A percentile compares a stretch with the other conserved stretches of the same genome.
Conservation (phyloP, 2,329 filamentous ascomycete species). For the Fusarium graminum region DNA sequence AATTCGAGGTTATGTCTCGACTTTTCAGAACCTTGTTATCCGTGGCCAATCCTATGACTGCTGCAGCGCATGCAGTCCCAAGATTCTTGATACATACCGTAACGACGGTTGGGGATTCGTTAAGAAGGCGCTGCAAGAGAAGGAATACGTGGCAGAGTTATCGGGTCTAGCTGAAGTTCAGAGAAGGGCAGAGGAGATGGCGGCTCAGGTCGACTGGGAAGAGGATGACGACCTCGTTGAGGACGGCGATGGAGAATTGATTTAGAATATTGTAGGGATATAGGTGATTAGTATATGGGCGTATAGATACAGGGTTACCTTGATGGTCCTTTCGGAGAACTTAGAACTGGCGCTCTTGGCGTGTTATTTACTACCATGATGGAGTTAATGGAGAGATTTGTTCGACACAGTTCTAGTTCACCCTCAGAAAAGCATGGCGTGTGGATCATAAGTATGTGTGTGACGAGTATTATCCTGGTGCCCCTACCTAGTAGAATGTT, state of each 20-base stretch:
- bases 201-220: slow-evolving; percentile 70
- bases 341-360: slow-evolving; percentile 27
- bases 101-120: slow-evolving; percentile 81
- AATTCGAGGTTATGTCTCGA: slow-evolving; percentile 81
- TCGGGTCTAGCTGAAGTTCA: slow-evolving; percentile 81
- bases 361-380: slow-evolving; percentile 4
- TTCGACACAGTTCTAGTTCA: neutral
- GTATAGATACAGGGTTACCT: slow-evolving; percentile 21
- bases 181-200: slow-evolving; percentile 66
- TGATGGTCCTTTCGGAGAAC: slow-evolving; percentile 3
- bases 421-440: neutral
- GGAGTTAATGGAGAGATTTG: slow-evolving; percentile 13
- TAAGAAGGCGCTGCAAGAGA: slow-evolving; percentile 78
- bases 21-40: slow-evolving; percentile 80
- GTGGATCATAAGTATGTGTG: too few species aligned
- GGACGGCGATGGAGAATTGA: slow-evolving; percentile 33
- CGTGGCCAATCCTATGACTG: slow-evolving; percentile 81
- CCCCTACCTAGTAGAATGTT: too few species aligned
- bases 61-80: slow-evolving; percentile 83
- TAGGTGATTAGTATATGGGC: neutral
- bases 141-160: slow-evolving; percentile 82
- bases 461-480: too few species aligned
- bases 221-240: slow-evolving; percentile 63
- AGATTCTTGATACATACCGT: slow-evolving; percentile 76
- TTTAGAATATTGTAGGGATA: slow-evolving; percentile 16